phyloP scores from a whole-genome alignment of 345 rosid genomes.

The Corchorus olitorius region DNA sequence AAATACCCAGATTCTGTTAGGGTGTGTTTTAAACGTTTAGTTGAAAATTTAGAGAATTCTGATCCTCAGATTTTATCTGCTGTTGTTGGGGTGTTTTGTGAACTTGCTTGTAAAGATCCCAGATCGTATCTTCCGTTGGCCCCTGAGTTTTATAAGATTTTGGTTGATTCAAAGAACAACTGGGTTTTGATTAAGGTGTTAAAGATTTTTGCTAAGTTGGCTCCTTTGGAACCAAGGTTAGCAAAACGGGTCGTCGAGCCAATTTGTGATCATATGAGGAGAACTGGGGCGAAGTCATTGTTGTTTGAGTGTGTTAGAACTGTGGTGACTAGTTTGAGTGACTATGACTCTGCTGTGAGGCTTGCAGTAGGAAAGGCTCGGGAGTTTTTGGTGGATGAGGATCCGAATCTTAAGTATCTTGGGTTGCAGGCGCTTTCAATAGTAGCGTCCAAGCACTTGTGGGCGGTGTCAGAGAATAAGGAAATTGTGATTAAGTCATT shows the following conservation, averaged over 20 bases:
- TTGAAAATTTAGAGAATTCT: conserved; percentile 81
- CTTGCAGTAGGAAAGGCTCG: conserved; percentile 63
- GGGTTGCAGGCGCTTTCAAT: conserved; percentile 78
- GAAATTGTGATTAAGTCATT: conserved; percentile 82
- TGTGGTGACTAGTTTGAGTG: conserved; percentile 74
- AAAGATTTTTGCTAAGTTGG: conserved; percentile 79
- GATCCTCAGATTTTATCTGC: conserved; percentile 67
- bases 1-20: conserved; percentile 87
- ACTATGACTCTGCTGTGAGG: conserved; percentile 82
- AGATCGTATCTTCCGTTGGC: conserved; percentile 81
- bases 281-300: conserved; percentile 80
- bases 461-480: conserved; percentile 89
- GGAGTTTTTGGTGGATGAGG: conserved; percentile 83
- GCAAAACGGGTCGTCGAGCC: conserved; percentile 83
- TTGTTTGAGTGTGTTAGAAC: conserved; percentile 88
- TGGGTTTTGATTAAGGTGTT: conserved; percentile 91
- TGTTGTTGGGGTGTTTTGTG: conserved; percentile 81
- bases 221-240: conserved; percentile 79
- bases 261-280: conserved; percentile 83
- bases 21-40: conserved; percentile 89
- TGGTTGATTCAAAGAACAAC: conserved; percentile 86
- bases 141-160: conserved; percentile 76
- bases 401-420: conserved; percentile 90
- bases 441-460: conserved; percentile 67
- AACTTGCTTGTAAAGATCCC: conserved; percentile 74